Conservation (phyloP, 495 filamentous ascomycete genomes). For the Tuber brumale region DNA sequence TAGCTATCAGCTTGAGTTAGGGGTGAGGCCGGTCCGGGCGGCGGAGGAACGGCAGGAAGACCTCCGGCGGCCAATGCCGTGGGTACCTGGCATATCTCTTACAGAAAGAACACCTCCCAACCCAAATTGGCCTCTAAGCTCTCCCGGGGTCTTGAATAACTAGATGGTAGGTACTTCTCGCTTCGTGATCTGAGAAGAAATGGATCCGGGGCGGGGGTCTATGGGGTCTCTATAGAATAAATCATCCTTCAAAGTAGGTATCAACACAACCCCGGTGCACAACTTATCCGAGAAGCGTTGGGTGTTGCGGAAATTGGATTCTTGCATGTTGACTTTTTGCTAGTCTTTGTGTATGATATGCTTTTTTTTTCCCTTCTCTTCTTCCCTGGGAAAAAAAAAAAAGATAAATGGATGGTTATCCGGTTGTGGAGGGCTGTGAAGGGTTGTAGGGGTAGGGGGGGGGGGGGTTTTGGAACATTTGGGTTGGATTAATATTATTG, state of each 20-base stretch:
- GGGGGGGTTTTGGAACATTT: slow-evolving; percentile 44
- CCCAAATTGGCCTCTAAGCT: neutral
- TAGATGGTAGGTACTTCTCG: neutral
- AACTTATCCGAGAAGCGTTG: slow-evolving; percentile 20
- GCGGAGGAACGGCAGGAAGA: slow-evolving; percentile 8
- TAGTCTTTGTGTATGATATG: slow-evolving; percentile 4
- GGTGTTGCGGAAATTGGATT: slow-evolving; percentile 11
- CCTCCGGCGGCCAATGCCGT: neutral
- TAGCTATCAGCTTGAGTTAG: no score
- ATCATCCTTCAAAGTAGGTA: neutral
- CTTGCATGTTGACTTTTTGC: slow-evolving; percentile 20
- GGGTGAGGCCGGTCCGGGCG: neutral
- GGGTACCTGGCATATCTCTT: neutral
- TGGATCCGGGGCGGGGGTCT: no score
- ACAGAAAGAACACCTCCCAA: neutral
- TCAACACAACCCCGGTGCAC: neutral
- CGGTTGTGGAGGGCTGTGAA: no score
- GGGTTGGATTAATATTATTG: slow-evolving; percentile 49
- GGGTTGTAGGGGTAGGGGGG: slow-evolving; percentile 12
- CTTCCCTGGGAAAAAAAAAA: neutral
- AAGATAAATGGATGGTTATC: neutral
- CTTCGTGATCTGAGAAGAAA: neutral
- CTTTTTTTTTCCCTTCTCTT: neutral
- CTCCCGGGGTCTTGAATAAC: neutral
- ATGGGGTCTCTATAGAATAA: neutral